These are phyloP conservation scores for Neurospora sp. DNA, from an alignment of 495 filamentous ascomycete genomes.

Conservation along the genomic window DNA sequence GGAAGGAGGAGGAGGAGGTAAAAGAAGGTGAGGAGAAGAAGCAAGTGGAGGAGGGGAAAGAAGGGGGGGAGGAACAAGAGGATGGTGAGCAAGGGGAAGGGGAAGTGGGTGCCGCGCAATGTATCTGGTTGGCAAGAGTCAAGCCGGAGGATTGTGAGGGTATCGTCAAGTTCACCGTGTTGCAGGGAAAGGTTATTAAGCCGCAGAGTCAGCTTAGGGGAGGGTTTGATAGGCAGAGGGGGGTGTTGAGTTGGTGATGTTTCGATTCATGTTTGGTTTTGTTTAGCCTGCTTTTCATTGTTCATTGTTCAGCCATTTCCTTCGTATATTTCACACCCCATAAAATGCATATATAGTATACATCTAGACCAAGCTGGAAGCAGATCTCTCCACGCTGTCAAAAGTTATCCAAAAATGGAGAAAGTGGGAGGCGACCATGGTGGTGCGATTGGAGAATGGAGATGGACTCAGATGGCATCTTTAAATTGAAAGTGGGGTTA, in stretches of 20 bases:
- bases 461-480: not conserved
- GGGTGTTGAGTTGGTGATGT: conserved; percentile 74
- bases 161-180: conserved; percentile 76
- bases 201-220: conserved; percentile 72
- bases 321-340: not conserved
- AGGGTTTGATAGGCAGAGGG: conserved; percentile 76
- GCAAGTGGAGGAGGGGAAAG: conserved; percentile 5
- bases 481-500: not conserved
- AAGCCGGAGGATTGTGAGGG: conserved; percentile 90
- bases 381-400: not conserved
- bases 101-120: conserved; percentile 60
- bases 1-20: conserved; percentile 7
- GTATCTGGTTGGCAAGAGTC: conserved; percentile 89
- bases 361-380: not conserved
- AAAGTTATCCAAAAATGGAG: not conserved
- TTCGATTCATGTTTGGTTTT: not conserved
- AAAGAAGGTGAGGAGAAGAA: conserved; percentile 5
- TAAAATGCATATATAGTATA: not conserved
- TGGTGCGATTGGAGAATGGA: not conserved
- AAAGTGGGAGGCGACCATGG: not conserved
- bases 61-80: conserved; percentile 5
- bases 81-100: conserved; percentile 11
- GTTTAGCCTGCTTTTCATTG: not conserved
- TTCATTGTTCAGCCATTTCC: not conserved
- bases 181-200: conserved; percentile 92